Percentiles rank a stretch among this genome's conserved stretches.
Evolutionary conservation across 2,329 filamentous ascomycete species (phyloP).

Genomic region (Talaromyces rugulosus): DNA sequence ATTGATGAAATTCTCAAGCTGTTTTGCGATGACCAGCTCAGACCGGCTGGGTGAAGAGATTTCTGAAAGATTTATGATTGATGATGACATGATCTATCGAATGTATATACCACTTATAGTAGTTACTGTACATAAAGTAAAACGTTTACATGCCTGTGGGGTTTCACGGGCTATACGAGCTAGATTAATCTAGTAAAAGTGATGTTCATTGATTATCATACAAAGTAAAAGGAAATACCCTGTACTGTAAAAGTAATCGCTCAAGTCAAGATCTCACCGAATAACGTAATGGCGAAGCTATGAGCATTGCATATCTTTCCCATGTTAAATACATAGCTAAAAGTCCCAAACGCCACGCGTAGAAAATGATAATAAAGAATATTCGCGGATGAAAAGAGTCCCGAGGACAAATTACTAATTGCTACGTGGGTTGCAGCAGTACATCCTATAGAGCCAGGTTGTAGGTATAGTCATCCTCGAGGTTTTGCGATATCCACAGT

Average conservation of each 20-base stretch:
- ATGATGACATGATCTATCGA: not conserved
- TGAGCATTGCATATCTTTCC: not conserved
- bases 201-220: not conserved
- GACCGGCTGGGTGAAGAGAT: not conserved
- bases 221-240: not conserved
- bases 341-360: not conserved
- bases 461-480: slow-evolving; percentile 70
- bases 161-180: not conserved
- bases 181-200: not conserved
- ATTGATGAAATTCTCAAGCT: slow-evolving; percentile 39
- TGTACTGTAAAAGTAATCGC: not conserved
- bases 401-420: not conserved
- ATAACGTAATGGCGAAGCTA: not conserved
- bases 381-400: not conserved
- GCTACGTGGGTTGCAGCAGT: not conserved
- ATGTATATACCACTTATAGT: not conserved
- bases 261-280: not conserved
- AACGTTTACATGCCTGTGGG: not conserved
- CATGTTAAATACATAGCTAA: not conserved
- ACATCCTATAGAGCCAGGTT: slow-evolving; percentile 56
- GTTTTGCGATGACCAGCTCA: slow-evolving; percentile 35
- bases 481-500: slow-evolving; percentile 67
- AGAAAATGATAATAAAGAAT: not conserved
- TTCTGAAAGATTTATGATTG: not conserved
- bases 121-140: not conserved